phyloP scores from a whole-genome alignment of 2,329 filamentous ascomycete genomes.

The Harringtonia lauricola region DNA sequence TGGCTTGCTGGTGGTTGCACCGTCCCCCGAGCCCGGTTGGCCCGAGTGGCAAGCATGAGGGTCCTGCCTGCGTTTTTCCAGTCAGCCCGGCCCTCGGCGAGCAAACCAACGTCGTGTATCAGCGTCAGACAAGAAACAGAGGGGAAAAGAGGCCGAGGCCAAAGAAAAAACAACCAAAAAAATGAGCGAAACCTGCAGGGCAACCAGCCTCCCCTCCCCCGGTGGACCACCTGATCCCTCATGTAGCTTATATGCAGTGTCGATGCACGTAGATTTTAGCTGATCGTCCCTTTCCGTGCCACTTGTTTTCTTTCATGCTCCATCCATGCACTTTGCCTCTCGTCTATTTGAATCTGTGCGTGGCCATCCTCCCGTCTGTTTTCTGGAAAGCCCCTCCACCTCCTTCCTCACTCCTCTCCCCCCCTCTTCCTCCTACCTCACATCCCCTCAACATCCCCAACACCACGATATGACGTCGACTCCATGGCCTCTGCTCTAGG shows the following conservation, averaged over 20 bases:
- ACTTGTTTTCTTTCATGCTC: background rate
- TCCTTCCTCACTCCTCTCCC: background rate
- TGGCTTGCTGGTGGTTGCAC: too few relatives aligned
- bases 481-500: constrained; percentile 8
- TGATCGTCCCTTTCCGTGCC: background rate
- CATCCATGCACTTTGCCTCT: background rate
- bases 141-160: too few relatives aligned
- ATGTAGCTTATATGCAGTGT: too few relatives aligned
- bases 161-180: background rate
- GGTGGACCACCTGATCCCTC: too few relatives aligned
- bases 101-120: too few relatives aligned
- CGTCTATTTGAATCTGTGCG: background rate
- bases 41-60: too few relatives aligned
- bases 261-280: too few relatives aligned
- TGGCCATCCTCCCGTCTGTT: background rate
- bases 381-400: background rate
- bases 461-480: constrained; percentile 3
- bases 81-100: too few relatives aligned
- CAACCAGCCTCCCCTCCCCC: too few relatives aligned
- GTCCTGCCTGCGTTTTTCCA: too few relatives aligned
- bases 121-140: too few relatives aligned
- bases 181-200: background rate
- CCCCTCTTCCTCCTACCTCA: background rate
- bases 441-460: background rate
- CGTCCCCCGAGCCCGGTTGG: too few relatives aligned